A percentile compares a stretch with the other conserved stretches of the same genome.
Evolutionary conservation across 306 rosid genomes (phyloP).

Genomic region (Gastrolobium villosum): DNA sequence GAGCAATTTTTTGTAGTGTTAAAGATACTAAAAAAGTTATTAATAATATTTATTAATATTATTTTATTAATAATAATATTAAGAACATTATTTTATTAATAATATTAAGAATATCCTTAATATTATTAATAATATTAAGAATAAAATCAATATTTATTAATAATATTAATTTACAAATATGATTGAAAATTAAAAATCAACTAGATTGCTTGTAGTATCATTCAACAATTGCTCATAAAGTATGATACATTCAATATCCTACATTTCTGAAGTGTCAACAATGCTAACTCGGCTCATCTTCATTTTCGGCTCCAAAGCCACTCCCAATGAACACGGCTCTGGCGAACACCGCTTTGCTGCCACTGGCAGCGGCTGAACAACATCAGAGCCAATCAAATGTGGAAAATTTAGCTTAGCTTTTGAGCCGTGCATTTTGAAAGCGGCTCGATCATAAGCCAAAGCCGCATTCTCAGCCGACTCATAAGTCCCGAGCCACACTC

Average conservation of each 20-base stretch:
- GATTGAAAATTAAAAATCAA: background rate
- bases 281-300: slow-evolving; percentile 10
- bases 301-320: background rate
- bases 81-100: too few species aligned
- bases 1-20: too few species aligned
- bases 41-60: too few species aligned
- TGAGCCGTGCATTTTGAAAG: slow-evolving; percentile 65
- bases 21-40: too few species aligned
- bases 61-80: too few species aligned
- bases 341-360: slow-evolving; percentile 16
- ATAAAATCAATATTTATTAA: too few species aligned
- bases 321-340: background rate
- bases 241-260: background rate
- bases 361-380: slow-evolving; percentile 1
- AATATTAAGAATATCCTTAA: too few species aligned
- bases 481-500: slow-evolving; percentile 76
- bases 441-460: slow-evolving; percentile 71
- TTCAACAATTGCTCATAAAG: background rate
- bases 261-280: background rate
- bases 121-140: too few species aligned
- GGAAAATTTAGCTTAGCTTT: slow-evolving; percentile 77
- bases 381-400: slow-evolving; percentile 50
- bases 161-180: too few species aligned
- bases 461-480: slow-evolving; percentile 64
- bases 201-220: background rate